phyloP scores from a whole-genome alignment of 2,329 filamentous ascomycete genomes.

The Byssothecium circinans region DNA sequence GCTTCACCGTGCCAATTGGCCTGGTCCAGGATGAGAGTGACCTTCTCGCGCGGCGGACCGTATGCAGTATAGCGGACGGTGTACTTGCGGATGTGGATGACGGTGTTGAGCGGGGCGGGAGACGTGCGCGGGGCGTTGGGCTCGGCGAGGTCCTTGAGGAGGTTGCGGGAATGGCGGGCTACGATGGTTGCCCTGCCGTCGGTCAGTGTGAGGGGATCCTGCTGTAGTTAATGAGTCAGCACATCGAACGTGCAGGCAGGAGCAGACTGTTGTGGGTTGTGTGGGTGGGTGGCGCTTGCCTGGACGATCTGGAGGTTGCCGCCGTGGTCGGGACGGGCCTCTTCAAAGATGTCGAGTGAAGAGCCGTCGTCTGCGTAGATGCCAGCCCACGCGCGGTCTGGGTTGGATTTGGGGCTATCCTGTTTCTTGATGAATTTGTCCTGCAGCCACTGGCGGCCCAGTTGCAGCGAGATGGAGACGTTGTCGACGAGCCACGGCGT shows the following conservation, averaged over 20 bases:
- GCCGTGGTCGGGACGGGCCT: slow-evolving; percentile 8
- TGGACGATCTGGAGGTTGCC: slow-evolving; percentile 26
- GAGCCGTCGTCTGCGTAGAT: slow-evolving; percentile 41
- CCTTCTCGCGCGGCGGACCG: slow-evolving; percentile 23
- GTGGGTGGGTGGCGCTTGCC: slow-evolving; percentile 18
- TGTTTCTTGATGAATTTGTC: not conserved
- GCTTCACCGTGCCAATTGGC: slow-evolving; percentile 17
- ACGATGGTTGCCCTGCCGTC: slow-evolving; percentile 29
- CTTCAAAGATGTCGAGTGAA: slow-evolving; percentile 30
- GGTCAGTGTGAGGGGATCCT: slow-evolving; percentile 25
- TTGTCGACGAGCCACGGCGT: slow-evolving; percentile 1
- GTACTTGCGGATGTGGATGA: slow-evolving; percentile 26
- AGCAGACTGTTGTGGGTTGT: slow-evolving; percentile 1
- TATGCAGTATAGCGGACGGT: slow-evolving; percentile 30
- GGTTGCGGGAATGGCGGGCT: slow-evolving; percentile 17
- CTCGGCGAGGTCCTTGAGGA: slow-evolving; percentile 10
- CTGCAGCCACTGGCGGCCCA: not conserved
- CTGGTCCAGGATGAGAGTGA: slow-evolving; percentile 25
- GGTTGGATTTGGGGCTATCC: not conserved
- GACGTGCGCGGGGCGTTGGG: not conserved
- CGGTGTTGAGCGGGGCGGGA: slow-evolving; percentile 1
- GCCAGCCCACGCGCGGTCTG: slow-evolving; percentile 19
- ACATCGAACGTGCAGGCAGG: not conserved
- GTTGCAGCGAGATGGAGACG: not conserved
- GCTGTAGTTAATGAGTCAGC: slow-evolving; percentile 10